Base-by-base conservation (phyloP, 345 rosid genomes). In the Hibiscus trionum region DNA sequence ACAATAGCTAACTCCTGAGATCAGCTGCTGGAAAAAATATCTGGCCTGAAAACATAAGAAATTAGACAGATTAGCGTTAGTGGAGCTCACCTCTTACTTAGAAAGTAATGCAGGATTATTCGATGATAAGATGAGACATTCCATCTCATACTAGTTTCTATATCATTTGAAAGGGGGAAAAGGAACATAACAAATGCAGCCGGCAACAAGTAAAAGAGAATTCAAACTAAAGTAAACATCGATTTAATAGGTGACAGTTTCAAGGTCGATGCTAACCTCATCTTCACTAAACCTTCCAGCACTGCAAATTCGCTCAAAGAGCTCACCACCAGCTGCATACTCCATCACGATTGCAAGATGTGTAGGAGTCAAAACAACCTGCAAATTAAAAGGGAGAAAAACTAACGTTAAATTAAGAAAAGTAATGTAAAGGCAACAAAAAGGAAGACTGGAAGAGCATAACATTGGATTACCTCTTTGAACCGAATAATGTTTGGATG, bases 401-500 rank as follows among this genome's bases (percentile, higher is more conserved):
- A 31, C 15, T 14, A 60, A 6, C n/a, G 15, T 57, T 57, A 24
- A 61, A 4, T 64, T 19, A 11, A 64, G 50, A 9, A 11, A 7
- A 11, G 12, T 11, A 31, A 46, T 35, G 33, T 8, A 31, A 62
- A 24, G 37, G 19, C 29, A 39, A 59, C 15, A 15, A 58, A n/a
- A 63, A 17, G 5, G 21, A 39, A 16, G 16, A 42, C 10, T 4
- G 5, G 21, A 39, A 16, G 16, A 42, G n/a, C 8, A 52, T 21
- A 35, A 50, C 19, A 50, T 2, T 50, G 24, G 11, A 42, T 11
- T 17, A 81, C 96, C 98, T 93, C 96, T 84, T 83, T 93, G 81
- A 90, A 90, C 60, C 94, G 91, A 74, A 93, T 90, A 42, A 93
- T 90, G 79, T 90, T 93, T 3, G 98, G 94, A 81, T 93, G 98